Conservation (phyloP, 1,284 basidiomycete genomes). For the Sporisorium iseilematis-ciliati region DNA sequence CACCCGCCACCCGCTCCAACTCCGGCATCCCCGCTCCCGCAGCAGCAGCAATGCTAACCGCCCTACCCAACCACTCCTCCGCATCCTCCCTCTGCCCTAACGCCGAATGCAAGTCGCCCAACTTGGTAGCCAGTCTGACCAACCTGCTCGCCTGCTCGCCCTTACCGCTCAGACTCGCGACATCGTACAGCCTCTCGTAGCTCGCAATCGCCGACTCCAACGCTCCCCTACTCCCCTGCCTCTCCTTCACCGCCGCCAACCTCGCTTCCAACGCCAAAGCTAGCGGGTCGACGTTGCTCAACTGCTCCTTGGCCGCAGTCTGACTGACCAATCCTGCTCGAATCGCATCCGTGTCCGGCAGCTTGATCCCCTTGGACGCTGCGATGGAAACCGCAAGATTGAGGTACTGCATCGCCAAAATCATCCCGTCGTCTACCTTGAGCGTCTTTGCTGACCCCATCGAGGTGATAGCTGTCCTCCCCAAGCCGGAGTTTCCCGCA, state of each 20-base stretch:
- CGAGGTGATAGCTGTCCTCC: conserved; percentile 32
- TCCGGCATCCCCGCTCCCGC: conserved; percentile 18
- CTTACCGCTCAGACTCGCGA: conserved; percentile 8
- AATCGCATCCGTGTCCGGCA: conserved; percentile 52
- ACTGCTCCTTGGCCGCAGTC: conserved; percentile 35
- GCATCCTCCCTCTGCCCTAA: conserved; percentile 38
- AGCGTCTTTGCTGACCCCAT: conserved; percentile 34
- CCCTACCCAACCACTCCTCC: conserved; percentile 50
- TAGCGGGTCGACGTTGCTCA: conserved; percentile 45
- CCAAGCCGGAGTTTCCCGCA: conserved; percentile 30
- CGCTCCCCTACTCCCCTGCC: conserved; percentile 40
- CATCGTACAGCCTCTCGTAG: conserved; percentile 45
- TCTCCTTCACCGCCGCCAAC: conserved; percentile 41
- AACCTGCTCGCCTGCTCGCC: conserved; percentile 19
- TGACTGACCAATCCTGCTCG: conserved; percentile 27
- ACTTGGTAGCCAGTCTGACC: conserved; percentile 59
- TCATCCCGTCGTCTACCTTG: conserved; percentile 49
- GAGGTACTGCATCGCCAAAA: conserved; percentile 56
- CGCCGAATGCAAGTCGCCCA: conserved; percentile 50
- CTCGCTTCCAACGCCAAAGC: conserved; percentile 40
- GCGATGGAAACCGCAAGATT: conserved; percentile 50
- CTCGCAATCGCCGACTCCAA: conserved; percentile 29
- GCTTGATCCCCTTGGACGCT: conserved; percentile 46
- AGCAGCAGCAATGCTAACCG: conserved; percentile 46
- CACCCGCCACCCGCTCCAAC: no score